A percentile compares a stretch with the other conserved stretches of the same genome.
phyloP scores from a whole-genome alignment of 2,329 filamentous ascomycete genomes.

The Hirsutella minnesotensis region DNA sequence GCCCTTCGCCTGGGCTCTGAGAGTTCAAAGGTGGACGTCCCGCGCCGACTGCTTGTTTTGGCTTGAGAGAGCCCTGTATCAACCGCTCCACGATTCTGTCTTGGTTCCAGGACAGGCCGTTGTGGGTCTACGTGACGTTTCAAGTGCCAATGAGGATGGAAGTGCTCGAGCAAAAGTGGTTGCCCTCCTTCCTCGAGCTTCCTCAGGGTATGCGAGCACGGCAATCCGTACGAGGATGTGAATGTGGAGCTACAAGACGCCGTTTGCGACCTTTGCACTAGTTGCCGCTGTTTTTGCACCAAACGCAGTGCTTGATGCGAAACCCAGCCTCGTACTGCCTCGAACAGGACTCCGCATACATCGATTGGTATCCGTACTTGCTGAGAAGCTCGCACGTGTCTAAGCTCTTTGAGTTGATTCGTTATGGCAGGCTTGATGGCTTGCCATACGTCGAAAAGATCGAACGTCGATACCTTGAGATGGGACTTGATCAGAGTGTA shows the following conservation, averaged over 20 bases:
- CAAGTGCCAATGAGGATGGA: constrained; percentile 8
- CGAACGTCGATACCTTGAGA: constrained; percentile 6
- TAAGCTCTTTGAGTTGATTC: constrained; percentile 10
- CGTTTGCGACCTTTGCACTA: neutral
- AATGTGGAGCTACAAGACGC: no score
- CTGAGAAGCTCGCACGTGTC: constrained; percentile 5
- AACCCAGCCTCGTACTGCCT: no score
- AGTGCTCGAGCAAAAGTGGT: constrained; percentile 7
- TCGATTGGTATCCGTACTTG: constrained; percentile 6
- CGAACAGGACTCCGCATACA: constrained; percentile 4
- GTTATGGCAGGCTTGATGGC: constrained; percentile 4
- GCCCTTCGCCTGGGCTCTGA: constrained; percentile 2
- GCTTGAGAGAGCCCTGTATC: neutral
- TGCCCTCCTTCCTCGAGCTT: no score
- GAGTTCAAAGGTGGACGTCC: constrained; percentile 6
- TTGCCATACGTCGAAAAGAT: constrained; percentile 10
- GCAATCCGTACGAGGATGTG: no score
- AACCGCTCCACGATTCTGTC: neutral
- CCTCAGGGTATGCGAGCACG: no score
- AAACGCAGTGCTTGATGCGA: constrained; percentile 8
- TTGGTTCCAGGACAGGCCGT: constrained; percentile 5
- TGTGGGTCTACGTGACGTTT: constrained; percentile 2
- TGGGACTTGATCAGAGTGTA: constrained; percentile 9
- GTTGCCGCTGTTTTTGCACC: constrained; percentile 7
- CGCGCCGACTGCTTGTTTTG: constrained; percentile 4